Conservation (phyloP, 129 eudicot species). For the Flaveria linearis region DNA sequence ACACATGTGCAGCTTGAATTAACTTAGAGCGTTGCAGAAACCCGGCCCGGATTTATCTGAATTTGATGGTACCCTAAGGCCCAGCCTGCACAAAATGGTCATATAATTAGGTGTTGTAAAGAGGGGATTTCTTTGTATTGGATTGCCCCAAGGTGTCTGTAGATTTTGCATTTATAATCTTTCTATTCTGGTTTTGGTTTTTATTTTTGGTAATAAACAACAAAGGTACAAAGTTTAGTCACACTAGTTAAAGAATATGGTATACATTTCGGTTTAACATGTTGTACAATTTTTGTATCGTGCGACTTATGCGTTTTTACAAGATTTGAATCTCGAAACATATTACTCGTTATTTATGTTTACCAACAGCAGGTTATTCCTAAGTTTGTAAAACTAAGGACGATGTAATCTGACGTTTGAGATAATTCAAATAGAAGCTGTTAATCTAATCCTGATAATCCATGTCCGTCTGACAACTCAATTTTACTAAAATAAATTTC, state of each 20-base stretch:
- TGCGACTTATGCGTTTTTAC: neutral
- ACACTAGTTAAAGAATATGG: neutral
- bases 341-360: neutral
- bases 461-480: too few relatives aligned
- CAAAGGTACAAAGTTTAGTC: conserved; percentile 9
- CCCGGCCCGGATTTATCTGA: conserved; percentile 26
- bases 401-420: too few relatives aligned
- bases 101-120: conserved; percentile 44
- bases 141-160: conserved; percentile 25
- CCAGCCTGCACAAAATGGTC: conserved; percentile 28
- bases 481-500: too few relatives aligned
- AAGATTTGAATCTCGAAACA: neutral
- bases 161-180: conserved; percentile 41
- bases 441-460: too few relatives aligned
- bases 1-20: conserved; percentile 44
- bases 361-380: too few relatives aligned
- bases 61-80: conserved; percentile 21
- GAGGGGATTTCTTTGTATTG: conserved; percentile 38
- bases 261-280: conserved; percentile 3
- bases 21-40: conserved; percentile 47
- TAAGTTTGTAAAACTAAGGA: too few relatives aligned
- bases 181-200: conserved; percentile 18
- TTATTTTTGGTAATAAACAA: conserved; percentile 25
- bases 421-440: too few relatives aligned
- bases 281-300: neutral